Evolutionary conservation across 164 flowering plant species (phyloP).

Genomic region (Cinnamomum chago): DNA sequence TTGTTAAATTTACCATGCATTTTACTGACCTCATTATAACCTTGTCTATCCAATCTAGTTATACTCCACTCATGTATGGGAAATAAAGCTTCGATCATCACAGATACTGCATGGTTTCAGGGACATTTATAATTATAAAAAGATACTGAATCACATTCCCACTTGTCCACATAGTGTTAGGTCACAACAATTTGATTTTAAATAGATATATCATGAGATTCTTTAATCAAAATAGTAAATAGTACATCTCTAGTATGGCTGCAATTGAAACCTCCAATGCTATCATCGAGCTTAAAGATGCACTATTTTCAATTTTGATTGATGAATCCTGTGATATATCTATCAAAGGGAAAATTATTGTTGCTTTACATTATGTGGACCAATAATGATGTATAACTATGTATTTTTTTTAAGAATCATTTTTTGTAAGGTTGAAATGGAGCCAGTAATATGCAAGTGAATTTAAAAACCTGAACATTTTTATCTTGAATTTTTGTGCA

Average conservation of each 20-base stretch:
- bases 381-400: too few relatives aligned
- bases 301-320: too few relatives aligned
- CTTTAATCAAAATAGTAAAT: background rate
- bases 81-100: background rate
- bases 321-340: too few relatives aligned
- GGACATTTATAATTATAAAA: background rate
- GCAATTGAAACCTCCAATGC: too few relatives aligned
- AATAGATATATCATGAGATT: background rate
- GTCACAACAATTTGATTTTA: background rate
- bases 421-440: too few relatives aligned
- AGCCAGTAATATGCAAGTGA: too few relatives aligned
- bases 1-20: background rate
- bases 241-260: background rate
- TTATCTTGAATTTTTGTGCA: too few relatives aligned
- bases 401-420: too few relatives aligned
- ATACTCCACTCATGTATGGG: background rate
- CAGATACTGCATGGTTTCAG: background rate
- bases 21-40: background rate
- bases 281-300: too few relatives aligned
- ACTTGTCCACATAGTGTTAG: background rate
- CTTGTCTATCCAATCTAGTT: background rate
- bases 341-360: too few relatives aligned
- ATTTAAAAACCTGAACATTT: too few relatives aligned
- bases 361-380: too few relatives aligned
- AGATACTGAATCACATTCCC: background rate